Evolutionary conservation across 2,329 filamentous ascomycete genomes (phyloP).

Genomic region (Xylariaceae sp.): DNA sequence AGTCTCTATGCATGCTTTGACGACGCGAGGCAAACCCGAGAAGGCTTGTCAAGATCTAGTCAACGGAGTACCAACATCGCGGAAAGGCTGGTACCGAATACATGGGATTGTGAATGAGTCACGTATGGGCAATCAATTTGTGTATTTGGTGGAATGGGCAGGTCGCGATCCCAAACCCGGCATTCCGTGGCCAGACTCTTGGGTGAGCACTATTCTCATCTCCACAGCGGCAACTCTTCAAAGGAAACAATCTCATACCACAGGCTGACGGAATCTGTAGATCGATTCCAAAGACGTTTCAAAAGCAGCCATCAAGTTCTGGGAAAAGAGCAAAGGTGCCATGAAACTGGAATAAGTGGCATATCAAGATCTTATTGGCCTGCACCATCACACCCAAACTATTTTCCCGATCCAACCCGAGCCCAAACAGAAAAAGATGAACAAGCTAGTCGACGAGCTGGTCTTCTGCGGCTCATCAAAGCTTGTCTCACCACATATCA

Average conservation of each 20-base stretch:
- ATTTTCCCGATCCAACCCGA: not conserved
- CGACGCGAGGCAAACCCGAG: not conserved
- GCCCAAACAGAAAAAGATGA: no score
- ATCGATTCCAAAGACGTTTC: conserved; percentile 9
- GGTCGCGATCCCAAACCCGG: conserved; percentile 21
- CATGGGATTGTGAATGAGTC: conserved; percentile 17
- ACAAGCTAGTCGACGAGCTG: no score
- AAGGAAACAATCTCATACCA: not conserved
- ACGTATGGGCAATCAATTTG: conserved; percentile 1
- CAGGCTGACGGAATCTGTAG: conserved; percentile 1
- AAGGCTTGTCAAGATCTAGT: not conserved
- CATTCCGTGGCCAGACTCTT: conserved; percentile 18
- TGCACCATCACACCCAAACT: not conserved
- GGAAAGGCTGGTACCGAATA: conserved; percentile 20
- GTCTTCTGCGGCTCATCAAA: no score
- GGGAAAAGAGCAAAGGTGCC: conserved; percentile 5
- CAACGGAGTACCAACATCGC: conserved; percentile 1
- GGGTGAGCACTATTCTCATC: conserved; percentile 16
- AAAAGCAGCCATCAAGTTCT: conserved; percentile 3
- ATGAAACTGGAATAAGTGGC: not conserved
- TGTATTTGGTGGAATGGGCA: conserved; percentile 27
- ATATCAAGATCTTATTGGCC: not conserved
- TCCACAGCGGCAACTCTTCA: not conserved
- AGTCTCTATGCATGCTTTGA: not conserved
- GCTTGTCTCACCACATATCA: no score